These are phyloP conservation scores for Suhomyces kilbournensis DNA, from an alignment of 805 yeast species.

Conservation along the genomic window DNA sequence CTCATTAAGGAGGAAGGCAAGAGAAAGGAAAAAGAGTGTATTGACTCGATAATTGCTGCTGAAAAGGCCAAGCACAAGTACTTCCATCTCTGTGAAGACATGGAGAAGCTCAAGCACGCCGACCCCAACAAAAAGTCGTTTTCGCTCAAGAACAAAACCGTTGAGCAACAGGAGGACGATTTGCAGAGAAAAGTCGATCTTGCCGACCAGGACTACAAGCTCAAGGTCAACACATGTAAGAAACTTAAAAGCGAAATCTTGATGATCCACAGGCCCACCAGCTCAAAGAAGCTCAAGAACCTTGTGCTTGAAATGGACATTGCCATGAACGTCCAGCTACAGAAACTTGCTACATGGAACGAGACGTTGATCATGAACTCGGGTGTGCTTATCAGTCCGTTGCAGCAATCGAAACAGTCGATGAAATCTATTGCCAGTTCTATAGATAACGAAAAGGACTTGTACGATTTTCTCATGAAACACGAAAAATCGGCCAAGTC, in stretches of 20 bases:
- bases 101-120: slow-evolving; percentile 73
- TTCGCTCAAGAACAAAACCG: slow-evolving; percentile 73
- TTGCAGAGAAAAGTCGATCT: slow-evolving; percentile 71
- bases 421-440: slow-evolving; percentile 75
- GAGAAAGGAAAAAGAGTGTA: slow-evolving; percentile 78
- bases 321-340: slow-evolving; percentile 84
- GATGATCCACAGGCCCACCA: slow-evolving; percentile 72
- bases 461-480: slow-evolving; percentile 64
- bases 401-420: slow-evolving; percentile 55
- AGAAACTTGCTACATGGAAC: slow-evolving; percentile 82
- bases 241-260: slow-evolving; percentile 71
- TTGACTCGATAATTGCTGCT: slow-evolving; percentile 77
- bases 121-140: slow-evolving; percentile 86
- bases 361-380: slow-evolving; percentile 81
- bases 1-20: slow-evolving; percentile 76
- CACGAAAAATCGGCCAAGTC: slow-evolving; percentile 34
- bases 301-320: slow-evolving; percentile 83
- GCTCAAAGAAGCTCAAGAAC: slow-evolving; percentile 67
- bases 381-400: slow-evolving; percentile 80
- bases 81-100: slow-evolving; percentile 76
- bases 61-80: slow-evolving; percentile 82
- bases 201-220: slow-evolving; percentile 85
- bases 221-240: slow-evolving; percentile 69
- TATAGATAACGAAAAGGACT: slow-evolving; percentile 79
- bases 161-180: slow-evolving; percentile 89